These are phyloP conservation scores for Athelia sp. DNA, from an alignment of 1,284 basidiomycete genomes.

Conservation along the genomic window DNA sequence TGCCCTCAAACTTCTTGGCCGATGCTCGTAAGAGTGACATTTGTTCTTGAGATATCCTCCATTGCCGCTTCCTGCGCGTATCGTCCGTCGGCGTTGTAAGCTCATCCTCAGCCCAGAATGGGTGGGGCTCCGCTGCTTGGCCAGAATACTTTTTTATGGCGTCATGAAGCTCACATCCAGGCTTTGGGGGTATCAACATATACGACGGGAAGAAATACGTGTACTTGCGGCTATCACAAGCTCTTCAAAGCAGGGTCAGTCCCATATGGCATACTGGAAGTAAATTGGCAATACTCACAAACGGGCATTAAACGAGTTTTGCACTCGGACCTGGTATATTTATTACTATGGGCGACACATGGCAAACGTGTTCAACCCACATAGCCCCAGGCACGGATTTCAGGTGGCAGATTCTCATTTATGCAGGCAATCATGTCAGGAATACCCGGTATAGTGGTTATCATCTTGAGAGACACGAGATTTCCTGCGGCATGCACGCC, in stretches of 20 bases:
- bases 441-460: constrained; percentile 69
- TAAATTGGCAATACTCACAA: constrained; percentile 46
- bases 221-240: constrained; percentile 93
- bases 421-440: constrained; percentile 71
- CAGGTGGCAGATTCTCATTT: constrained; percentile 83
- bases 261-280: constrained; percentile 8
- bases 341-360: constrained; percentile 3
- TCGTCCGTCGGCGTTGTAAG: constrained; percentile 44
- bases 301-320: constrained; percentile 92
- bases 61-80: constrained; percentile 57
- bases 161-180: constrained; percentile 59
- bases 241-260: constrained; percentile 33
- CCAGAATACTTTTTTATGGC: constrained; percentile 30
- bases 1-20: constrained; percentile 69
- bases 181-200: constrained; percentile 88
- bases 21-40: constrained; percentile 53
- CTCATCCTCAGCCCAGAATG: constrained; percentile 39
- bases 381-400: constrained; percentile 92
- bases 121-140: constrained; percentile 20
- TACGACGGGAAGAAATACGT: constrained; percentile 97
- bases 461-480: constrained; percentile 88
- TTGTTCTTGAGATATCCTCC: constrained; percentile 56
- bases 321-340: constrained; percentile 56
- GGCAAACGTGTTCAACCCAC: constrained; percentile 34
- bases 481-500: constrained; percentile 98